A percentile compares a stretch with the other conserved stretches of the same genome.
phyloP scores from a whole-genome alignment of 345 rosid species.

The Melaleuca alternifolia region DNA sequence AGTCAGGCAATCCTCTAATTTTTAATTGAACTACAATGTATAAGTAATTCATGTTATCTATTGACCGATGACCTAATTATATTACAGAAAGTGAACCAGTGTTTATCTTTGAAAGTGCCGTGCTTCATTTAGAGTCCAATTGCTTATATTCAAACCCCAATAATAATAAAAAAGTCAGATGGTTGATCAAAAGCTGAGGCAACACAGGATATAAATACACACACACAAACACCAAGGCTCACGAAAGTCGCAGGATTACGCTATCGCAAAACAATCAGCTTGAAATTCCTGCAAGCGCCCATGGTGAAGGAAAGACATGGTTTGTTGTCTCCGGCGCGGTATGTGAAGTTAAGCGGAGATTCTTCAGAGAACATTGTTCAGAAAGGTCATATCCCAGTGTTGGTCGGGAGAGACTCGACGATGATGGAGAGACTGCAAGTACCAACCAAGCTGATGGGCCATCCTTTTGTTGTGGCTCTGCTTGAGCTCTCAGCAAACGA shows the following conservation, averaged over 20 bases:
- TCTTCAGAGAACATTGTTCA: conserved; percentile 1
- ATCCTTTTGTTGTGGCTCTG: neutral
- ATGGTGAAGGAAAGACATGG: neutral
- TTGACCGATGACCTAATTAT: no score
- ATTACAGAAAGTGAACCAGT: no score
- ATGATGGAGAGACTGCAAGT: neutral
- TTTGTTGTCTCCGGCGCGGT: neutral
- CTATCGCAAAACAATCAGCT: neutral
- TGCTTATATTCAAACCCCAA: no score
- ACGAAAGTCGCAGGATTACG: neutral
- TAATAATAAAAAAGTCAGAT: neutral
- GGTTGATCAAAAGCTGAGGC: neutral
- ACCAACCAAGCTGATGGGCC: neutral
- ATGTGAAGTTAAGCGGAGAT: neutral
- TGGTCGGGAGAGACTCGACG: neutral
- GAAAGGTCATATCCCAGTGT: neutral
- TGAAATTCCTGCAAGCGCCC: neutral
- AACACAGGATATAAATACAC: neutral
- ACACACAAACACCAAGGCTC: neutral
- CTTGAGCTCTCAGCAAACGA: conserved; percentile 8
- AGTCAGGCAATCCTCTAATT: neutral
- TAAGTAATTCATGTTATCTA: no score
- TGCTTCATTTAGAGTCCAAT: no score
- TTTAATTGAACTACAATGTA: neutral
- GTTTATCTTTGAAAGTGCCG: no score